Percentiles rank a stretch among this genome's conserved stretches.
phyloP scores from a whole-genome alignment of 2,329 filamentous ascomycete genomes.

The Seiridium unicorne region DNA sequence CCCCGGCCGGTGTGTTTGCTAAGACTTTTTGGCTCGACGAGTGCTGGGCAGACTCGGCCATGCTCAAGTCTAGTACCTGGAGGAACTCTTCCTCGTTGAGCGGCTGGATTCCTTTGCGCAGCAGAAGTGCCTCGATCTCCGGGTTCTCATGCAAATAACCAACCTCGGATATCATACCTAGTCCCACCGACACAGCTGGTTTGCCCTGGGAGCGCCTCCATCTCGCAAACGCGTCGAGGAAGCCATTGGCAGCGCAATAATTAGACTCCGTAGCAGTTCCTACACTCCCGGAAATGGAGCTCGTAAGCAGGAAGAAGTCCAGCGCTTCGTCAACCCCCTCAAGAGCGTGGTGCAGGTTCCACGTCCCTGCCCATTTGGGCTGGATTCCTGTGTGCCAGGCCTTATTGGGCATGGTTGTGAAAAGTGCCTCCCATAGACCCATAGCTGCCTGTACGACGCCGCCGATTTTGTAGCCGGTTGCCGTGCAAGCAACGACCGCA shows the following conservation, averaged over 20 bases:
- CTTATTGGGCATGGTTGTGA: constrained; percentile 20
- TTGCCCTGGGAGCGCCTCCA: constrained; percentile 23
- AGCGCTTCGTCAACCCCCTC: not conserved
- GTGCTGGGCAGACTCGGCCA: constrained; percentile 15
- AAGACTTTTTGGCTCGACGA: too few relatives aligned
- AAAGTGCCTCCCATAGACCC: constrained; percentile 19
- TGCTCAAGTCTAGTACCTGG: constrained; percentile 19
- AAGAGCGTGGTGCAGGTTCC: constrained; percentile 20
- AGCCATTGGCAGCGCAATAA: constrained; percentile 36
- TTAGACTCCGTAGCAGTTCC: constrained; percentile 31
- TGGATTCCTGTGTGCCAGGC: constrained; percentile 22
- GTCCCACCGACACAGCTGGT: constrained; percentile 19
- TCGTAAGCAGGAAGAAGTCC: constrained; percentile 32
- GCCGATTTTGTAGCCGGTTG: not conserved
- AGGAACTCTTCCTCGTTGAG: constrained; percentile 21
- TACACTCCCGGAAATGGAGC: constrained; percentile 23
- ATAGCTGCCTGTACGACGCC: constrained; percentile 3
- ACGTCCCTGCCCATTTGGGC: constrained; percentile 19
- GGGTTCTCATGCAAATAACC: constrained; percentile 31
- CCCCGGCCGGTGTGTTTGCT: not conserved
- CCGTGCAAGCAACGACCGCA: not conserved
- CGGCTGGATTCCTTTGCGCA: constrained; percentile 18
- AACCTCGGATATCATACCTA: constrained; percentile 33
- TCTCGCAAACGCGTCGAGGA: constrained; percentile 30
- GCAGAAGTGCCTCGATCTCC: constrained; percentile 14